Percentiles rank a stretch among this genome's conserved stretches.
phyloP scores from a whole-genome alignment of 1,284 basidiomycete species.

The Pulveroboletus sp. region DNA sequence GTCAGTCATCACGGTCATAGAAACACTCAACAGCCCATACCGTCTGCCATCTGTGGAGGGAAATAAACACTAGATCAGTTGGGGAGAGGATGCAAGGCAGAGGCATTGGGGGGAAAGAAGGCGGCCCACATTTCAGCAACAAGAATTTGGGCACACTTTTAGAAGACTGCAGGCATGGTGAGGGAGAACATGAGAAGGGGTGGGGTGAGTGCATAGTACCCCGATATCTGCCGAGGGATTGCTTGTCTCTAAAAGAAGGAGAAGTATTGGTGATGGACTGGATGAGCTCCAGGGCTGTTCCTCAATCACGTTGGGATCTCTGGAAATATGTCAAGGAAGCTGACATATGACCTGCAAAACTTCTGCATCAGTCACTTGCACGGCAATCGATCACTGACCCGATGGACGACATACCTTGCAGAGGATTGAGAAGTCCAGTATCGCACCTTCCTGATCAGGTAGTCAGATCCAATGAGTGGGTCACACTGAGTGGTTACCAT shows the following conservation, averaged over 20 bases:
- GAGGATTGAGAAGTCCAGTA: constrained; percentile 39
- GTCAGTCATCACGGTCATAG: too few relatives aligned
- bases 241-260: constrained; percentile 73
- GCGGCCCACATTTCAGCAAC: constrained; percentile 84
- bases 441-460: too few relatives aligned
- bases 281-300: constrained; percentile 69
- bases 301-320: constrained; percentile 43
- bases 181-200: not conserved
- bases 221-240: constrained; percentile 50
- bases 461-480: too few relatives aligned
- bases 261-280: constrained; percentile 68
- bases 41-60: too few relatives aligned
- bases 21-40: too few relatives aligned
- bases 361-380: constrained; percentile 38
- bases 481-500: too few relatives aligned
- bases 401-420: constrained; percentile 46
- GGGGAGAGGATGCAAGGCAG: constrained; percentile 58
- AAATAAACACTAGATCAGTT: constrained; percentile 40
- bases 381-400: constrained; percentile 4
- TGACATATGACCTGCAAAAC: constrained; percentile 68
- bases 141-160: constrained; percentile 84
- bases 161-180: constrained; percentile 40
- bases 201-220: constrained; percentile 36
- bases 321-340: constrained; percentile 62
- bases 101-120: constrained; percentile 53